Base-by-base conservation (phyloP, 225 moss, liverwort and hornwort genomes). In the Ulota crispa region DNA sequence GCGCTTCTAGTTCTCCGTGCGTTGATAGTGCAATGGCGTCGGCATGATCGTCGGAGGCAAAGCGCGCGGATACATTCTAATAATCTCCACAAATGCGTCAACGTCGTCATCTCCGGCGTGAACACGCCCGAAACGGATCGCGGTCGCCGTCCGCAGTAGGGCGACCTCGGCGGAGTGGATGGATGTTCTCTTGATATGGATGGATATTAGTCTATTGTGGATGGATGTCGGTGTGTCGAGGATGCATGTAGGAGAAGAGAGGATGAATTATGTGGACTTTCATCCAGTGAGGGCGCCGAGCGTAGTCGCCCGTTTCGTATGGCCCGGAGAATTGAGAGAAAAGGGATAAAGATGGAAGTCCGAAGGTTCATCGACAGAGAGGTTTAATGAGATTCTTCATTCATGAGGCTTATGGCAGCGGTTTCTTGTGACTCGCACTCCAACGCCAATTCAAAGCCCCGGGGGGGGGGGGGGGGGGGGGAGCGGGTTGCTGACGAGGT, bases 11-110 rank as follows among this genome's bases (percentile, higher is more conserved):
- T 70, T 71, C 72, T 71, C 57, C 71, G 34, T 76, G 81, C 81
- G 77, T 57, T 65, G 71, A 72, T 77, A 57, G 66, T 47, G 85
- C 81, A 39, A 39, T 19, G 57, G 47, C 85, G 81, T 85, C 72
- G 77, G 81, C 85, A 65, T 65, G 81, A 81, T 59, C 37, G 59
- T 77, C 81, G 85, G 77, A 70, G 42, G 4, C 23, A 10, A 27
- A 8, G 77, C 47, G 81, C 81, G 64, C 77, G 77, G 77, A 69
- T 65, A 36, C 52, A 43, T 69, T 78, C 69, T 78, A 56, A 78
- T 56, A 57, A 78, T 57, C 57, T 42, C 56, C 42, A 30, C 41
- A 47, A 47, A 13, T 47, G 45, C 45, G 4, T n/a, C 13, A 26
- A 7, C 81, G 81, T 41, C 54, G 64, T 55, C 55, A 47, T 47